phyloP scores from a whole-genome alignment of 2,329 filamentous ascomycete genomes.

The Aureobasidium leucospermi region DNA sequence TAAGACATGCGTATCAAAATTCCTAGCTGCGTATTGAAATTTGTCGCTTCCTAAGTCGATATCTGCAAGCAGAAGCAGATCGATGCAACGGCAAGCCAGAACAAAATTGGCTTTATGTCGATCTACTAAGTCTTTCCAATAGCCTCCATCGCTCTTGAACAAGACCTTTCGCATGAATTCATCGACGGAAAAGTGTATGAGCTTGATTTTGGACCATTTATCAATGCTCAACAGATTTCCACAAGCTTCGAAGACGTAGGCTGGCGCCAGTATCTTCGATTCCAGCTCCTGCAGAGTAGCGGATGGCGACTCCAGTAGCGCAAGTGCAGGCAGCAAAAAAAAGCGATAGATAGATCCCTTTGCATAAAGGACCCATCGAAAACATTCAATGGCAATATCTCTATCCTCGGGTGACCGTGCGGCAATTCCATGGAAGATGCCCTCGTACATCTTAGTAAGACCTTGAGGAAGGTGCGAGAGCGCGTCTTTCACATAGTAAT shows the following conservation, averaged over 20 bases:
- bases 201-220: background rate
- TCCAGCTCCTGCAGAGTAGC: background rate
- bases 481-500: background rate
- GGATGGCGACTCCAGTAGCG: background rate
- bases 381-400: background rate
- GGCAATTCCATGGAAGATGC: background rate
- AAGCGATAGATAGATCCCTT: background rate
- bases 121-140: background rate
- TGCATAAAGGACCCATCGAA: background rate
- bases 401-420: background rate
- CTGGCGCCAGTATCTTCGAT: background rate
- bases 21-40: background rate
- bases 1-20: background rate
- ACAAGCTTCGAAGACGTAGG: background rate
- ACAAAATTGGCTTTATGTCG: background rate
- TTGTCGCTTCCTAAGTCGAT: background rate
- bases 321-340: background rate
- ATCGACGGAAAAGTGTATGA: background rate
- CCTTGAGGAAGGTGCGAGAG: background rate
- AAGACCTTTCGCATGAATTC: background rate
- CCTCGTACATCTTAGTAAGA: background rate
- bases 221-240: background rate
- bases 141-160: background rate
- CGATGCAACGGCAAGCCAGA: background rate
- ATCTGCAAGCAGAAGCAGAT: background rate